Conservation (phyloP, 352 stramenopile genomes). For the Globisporangium middletonii region DNA sequence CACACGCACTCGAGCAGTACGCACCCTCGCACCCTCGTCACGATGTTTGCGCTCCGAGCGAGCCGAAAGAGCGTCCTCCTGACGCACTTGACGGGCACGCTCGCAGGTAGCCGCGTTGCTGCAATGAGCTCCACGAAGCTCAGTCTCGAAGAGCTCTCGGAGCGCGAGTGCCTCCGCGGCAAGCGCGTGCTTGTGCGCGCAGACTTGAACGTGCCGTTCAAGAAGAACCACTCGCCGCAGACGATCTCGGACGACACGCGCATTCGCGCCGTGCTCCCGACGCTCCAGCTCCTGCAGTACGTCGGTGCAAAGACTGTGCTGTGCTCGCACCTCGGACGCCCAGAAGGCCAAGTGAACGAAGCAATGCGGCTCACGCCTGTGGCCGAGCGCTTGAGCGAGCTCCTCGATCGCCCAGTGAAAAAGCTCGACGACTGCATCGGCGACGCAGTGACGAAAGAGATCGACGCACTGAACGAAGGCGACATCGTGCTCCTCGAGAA, state of each 20-base stretch:
- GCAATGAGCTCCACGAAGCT: constrained; percentile 64
- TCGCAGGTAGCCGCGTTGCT: constrained; percentile 9
- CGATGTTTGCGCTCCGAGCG: constrained; percentile 11
- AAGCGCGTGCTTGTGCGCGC: constrained; percentile 97
- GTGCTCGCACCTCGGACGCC: constrained; percentile 96
- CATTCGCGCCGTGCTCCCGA: constrained; percentile 94
- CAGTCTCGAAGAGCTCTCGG: constrained; percentile 54
- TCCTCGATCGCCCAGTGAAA: constrained; percentile 89
- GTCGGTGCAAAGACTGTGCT: constrained; percentile 94
- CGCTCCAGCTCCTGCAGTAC: constrained; percentile 88
- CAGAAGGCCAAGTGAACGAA: constrained; percentile 88
- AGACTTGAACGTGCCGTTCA: constrained; percentile 99
- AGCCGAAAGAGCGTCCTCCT: not conserved
- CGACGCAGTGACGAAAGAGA: constrained; percentile 77
- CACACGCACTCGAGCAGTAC: not conserved
- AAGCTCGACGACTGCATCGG: constrained; percentile 96
- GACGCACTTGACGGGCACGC: not conserved
- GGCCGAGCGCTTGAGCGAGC: constrained; percentile 88
- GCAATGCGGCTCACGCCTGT: constrained; percentile 88
- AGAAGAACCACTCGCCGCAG: constrained; percentile 79
- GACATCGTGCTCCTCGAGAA: constrained; percentile 93
- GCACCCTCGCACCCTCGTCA: not conserved
- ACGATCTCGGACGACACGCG: constrained; percentile 96
- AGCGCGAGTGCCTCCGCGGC: constrained; percentile 80
- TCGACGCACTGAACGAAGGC: constrained; percentile 81